Evolutionary conservation across 768 basidiomycete species (phyloP).

Genomic region (Pholiota conissans): DNA sequence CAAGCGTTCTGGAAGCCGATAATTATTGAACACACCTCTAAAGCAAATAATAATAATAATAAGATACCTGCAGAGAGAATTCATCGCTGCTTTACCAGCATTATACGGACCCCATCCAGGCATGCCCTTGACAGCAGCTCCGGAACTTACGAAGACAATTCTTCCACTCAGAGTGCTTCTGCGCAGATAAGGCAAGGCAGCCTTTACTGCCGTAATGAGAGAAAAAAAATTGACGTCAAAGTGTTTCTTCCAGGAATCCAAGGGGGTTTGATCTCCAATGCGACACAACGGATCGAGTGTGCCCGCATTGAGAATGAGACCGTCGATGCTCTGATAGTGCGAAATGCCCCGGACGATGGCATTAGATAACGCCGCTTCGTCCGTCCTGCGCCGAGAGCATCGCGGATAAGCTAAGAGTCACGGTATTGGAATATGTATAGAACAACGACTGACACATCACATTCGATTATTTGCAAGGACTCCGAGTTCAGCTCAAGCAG

Average conservation of each 20-base stretch:
- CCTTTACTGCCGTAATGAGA: slow-evolving; percentile 66
- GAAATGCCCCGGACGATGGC: slow-evolving; percentile 55
- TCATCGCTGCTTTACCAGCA: slow-evolving; percentile 87
- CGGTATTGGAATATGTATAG: neutral
- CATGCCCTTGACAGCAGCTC: slow-evolving; percentile 68
- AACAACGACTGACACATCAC: slow-evolving; percentile 68
- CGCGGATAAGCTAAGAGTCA: slow-evolving; percentile 8
- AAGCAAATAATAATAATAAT: neutral
- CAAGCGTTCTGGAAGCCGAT: slow-evolving; percentile 61
- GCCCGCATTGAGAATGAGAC: slow-evolving; percentile 84
- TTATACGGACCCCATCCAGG: slow-evolving; percentile 82
- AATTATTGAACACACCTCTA: neutral
- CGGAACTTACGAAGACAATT: slow-evolving; percentile 84
- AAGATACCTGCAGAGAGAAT: slow-evolving; percentile 72
- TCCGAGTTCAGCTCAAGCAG: slow-evolving; percentile 48
- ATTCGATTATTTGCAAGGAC: slow-evolving; percentile 55
- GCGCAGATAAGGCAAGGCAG: slow-evolving; percentile 69
- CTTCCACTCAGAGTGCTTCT: slow-evolving; percentile 56
- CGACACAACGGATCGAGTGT: slow-evolving; percentile 68
- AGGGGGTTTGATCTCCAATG: slow-evolving; percentile 47
- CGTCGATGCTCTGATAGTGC: slow-evolving; percentile 68
- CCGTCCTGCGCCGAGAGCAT: slow-evolving; percentile 44
- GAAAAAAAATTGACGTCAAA: slow-evolving; percentile 93
- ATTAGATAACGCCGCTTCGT: slow-evolving; percentile 51
- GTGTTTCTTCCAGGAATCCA: slow-evolving; percentile 65